Percentiles rank a stretch among this genome's conserved stretches.
phyloP scores from a whole-genome alignment of 768 basidiomycete species.

The Piloderma croceum region DNA sequence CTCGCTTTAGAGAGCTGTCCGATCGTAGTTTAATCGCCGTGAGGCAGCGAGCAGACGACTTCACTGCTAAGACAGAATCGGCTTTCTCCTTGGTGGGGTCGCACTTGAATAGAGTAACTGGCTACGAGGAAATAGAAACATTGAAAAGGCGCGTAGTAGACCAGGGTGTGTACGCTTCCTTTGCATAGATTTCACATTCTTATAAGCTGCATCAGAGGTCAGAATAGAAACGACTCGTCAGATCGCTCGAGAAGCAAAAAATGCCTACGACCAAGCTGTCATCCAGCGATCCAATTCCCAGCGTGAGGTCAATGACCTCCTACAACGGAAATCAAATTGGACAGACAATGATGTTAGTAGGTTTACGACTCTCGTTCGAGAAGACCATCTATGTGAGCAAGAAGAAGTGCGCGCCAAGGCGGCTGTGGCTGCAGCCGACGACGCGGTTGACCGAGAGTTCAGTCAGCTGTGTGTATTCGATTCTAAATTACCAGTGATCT shows the following conservation, averaged over 20 bases:
- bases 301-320: slow-evolving; percentile 90
- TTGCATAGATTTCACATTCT: slow-evolving; percentile 1
- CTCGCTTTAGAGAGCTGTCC: slow-evolving; percentile 43
- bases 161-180: slow-evolving; percentile 55
- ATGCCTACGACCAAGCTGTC: slow-evolving; percentile 74
- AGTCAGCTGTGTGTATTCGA: too few species aligned
- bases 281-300: slow-evolving; percentile 77
- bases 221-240: slow-evolving; percentile 62
- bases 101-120: slow-evolving; percentile 81
- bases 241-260: slow-evolving; percentile 68
- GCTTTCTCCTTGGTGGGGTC: slow-evolving; percentile 71
- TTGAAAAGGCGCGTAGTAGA: slow-evolving; percentile 72
- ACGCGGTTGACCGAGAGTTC: slow-evolving; percentile 81
- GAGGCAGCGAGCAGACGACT: slow-evolving; percentile 50
- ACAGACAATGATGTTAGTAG: slow-evolving; percentile 78
- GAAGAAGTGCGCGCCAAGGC: slow-evolving; percentile 67
- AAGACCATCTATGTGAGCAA: slow-evolving; percentile 85
- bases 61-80: slow-evolving; percentile 50
- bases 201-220: slow-evolving; percentile 47
- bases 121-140: slow-evolving; percentile 85
- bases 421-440: slow-evolving; percentile 64
- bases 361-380: slow-evolving; percentile 85
- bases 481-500: too few species aligned
- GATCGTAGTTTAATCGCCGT: slow-evolving; percentile 39
- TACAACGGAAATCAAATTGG: slow-evolving; percentile 94